These are phyloP conservation scores for Cladobotryum protrusum DNA, from an alignment of 2,329 filamentous ascomycete species.

Conservation along the genomic window DNA sequence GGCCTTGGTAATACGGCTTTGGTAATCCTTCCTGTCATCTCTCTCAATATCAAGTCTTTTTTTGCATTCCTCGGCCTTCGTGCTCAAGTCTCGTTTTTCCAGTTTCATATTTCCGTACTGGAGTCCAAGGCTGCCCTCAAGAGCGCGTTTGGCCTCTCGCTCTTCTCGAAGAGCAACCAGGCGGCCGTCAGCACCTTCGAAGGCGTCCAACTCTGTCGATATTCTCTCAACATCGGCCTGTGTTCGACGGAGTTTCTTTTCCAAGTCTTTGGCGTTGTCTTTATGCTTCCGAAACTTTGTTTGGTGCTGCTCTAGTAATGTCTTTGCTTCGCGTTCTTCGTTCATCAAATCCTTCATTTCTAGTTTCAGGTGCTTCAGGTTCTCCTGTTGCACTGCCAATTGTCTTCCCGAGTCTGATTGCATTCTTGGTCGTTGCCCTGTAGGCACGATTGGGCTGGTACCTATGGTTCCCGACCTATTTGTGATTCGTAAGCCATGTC, in stretches of 20 bases:
- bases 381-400: conserved; percentile 47
- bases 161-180: conserved; percentile 53
- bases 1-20: conserved; percentile 48
- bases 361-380: conserved; percentile 45
- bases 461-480: conserved; percentile 34
- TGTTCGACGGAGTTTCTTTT: conserved; percentile 50
- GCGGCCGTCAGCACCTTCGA: conserved; percentile 61
- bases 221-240: conserved; percentile 49
- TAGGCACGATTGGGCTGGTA: conserved; percentile 41
- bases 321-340: conserved; percentile 41
- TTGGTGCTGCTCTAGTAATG: conserved; percentile 43
- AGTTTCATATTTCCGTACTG: conserved; percentile 49
- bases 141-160: conserved; percentile 48
- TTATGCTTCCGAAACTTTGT: conserved; percentile 40
- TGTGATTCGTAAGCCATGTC: conserved; percentile 54
- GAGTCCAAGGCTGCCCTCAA: conserved; percentile 43
- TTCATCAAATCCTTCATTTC: conserved; percentile 49
- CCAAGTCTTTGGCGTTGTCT: conserved; percentile 33
- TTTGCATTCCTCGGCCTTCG: conserved; percentile 35
- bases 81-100: conserved; percentile 43
- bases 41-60: conserved; percentile 26
- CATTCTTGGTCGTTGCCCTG: conserved; percentile 60
- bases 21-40: conserved; percentile 34
- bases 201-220: conserved; percentile 56
- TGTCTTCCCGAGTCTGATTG: conserved; percentile 68